Conservation (phyloP, 257 asterid species). For the Vinca minor region DNA sequence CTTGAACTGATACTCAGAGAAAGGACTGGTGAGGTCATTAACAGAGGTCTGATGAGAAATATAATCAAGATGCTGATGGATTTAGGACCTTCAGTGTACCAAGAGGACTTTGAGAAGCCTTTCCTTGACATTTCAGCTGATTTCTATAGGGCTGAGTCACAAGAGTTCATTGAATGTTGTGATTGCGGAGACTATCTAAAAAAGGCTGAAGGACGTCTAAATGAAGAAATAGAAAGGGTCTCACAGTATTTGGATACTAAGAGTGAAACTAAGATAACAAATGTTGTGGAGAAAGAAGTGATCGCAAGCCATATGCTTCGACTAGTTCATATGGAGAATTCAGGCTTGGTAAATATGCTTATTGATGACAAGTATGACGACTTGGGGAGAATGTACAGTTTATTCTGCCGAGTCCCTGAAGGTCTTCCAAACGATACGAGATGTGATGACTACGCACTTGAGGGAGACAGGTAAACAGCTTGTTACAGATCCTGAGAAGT, state of each 20-base stretch:
- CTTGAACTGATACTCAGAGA: constrained; percentile 63
- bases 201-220: constrained; percentile 73
- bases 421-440: constrained; percentile 67
- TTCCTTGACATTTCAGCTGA: constrained; percentile 81
- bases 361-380: constrained; percentile 69
- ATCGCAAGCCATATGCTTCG: constrained; percentile 80
- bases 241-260: constrained; percentile 68
- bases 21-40: constrained; percentile 75
- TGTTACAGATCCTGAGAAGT: constrained; percentile 86
- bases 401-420: constrained; percentile 56
- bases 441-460: constrained; percentile 74
- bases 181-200: constrained; percentile 81
- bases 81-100: constrained; percentile 74
- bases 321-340: constrained; percentile 77
- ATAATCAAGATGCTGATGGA: constrained; percentile 75
- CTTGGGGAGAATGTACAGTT: constrained; percentile 74
- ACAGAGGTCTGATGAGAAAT: constrained; percentile 83
- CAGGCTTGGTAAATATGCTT: constrained; percentile 83
- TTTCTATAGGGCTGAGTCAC: constrained; percentile 79
- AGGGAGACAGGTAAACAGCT: constrained; percentile 80
- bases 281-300: constrained; percentile 80
- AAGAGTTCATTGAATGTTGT: constrained; percentile 70
- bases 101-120: constrained; percentile 75
- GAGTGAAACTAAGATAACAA: constrained; percentile 66
- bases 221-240: constrained; percentile 82